These are phyloP conservation scores for Saururus chinensis DNA, from an alignment of 164 flowering plant species.

Conservation along the genomic window DNA sequence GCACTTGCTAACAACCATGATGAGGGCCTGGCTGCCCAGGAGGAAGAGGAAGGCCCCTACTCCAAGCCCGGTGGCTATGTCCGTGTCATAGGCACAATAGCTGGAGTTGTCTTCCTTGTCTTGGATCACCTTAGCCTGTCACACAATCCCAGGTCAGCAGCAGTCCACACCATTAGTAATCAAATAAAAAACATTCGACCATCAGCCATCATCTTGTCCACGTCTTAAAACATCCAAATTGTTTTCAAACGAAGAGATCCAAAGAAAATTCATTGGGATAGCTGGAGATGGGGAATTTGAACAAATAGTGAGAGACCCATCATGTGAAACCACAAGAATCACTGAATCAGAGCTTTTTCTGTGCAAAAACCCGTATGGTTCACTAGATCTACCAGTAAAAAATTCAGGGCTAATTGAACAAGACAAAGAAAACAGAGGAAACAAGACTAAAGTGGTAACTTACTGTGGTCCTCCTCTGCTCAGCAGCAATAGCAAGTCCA, in stretches of 20 bases:
- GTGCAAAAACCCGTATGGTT: background rate
- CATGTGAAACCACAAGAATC: no score
- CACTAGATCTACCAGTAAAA: background rate
- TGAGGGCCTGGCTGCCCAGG: slow-evolving; percentile 48
- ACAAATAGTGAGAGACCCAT: no score
- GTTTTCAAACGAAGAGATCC: no score
- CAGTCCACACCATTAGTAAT: background rate
- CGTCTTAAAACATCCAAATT: background rate
- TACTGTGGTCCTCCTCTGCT: slow-evolving; percentile 75
- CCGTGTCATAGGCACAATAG: slow-evolving; percentile 76
- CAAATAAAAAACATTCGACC: background rate
- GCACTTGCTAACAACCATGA: slow-evolving; percentile 76
- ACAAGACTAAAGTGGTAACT: slow-evolving; percentile 3
- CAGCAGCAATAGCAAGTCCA: slow-evolving; percentile 73
- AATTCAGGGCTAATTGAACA: background rate
- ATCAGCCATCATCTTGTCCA: background rate
- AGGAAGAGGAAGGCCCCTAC: slow-evolving; percentile 76
- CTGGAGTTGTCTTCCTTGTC: slow-evolving; percentile 32
- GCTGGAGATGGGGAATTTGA: background rate
- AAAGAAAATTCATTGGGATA: background rate
- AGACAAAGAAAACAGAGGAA: background rate
- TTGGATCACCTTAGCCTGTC: slow-evolving; percentile 36
- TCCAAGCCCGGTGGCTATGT: slow-evolving; percentile 75
- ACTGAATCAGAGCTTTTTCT: no score
- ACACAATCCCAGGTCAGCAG: slow-evolving; percentile 1